Evolutionary conservation across 1,284 basidiomycete species (phyloP), one percentile per base, ranked within the genome.

Genomic region (Boletellus sp.): DNA sequence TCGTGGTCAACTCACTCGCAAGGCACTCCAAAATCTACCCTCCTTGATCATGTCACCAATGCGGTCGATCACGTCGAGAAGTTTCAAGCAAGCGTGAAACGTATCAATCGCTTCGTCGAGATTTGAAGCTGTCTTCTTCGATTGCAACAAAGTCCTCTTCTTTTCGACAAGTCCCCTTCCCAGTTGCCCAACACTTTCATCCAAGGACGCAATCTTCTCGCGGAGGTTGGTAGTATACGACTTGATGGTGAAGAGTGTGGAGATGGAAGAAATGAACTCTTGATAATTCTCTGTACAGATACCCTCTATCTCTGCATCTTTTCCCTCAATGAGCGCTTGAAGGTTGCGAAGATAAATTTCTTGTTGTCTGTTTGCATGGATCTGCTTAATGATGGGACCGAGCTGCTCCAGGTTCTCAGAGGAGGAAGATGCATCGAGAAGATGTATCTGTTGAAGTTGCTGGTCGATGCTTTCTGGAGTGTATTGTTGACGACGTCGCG

Each of bases 251-350:
- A 98, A 87, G 45, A 99, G 76, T 4, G 94, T 97, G 26, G 94
- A 93, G 8, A 98, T 94, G 8, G 94, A 96, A 19, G 87, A 85
- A 20, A 97, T 93, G 64, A 99, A 99, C 67, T 99, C 96, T 72
- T 95, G 91, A 65, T 99, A 97, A 67, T 98, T 98, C 57, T 89
- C 87, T 48, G 87, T 82, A 69, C 96, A 99, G 69, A 98, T 94
- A 49, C 80, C 82, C 72, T 98, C 92, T 61, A 99, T 99, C 69
- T 99, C 94, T 47, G 79, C 77, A 64, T 99, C 96, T 71, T 98
- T 97, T 54, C 92, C 83, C 59, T 89, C 82, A 41, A 98, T 89
- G 58, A 98, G 90, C 16, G 74, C 76, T 57, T 92, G 87, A 41
- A 98, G 74, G 34, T 87, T 91, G 36, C 87, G 81, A 27, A 99